Evolutionary conservation across 2,329 filamentous ascomycete species (phyloP).

Genomic region (Fusarium duplospermum): DNA sequence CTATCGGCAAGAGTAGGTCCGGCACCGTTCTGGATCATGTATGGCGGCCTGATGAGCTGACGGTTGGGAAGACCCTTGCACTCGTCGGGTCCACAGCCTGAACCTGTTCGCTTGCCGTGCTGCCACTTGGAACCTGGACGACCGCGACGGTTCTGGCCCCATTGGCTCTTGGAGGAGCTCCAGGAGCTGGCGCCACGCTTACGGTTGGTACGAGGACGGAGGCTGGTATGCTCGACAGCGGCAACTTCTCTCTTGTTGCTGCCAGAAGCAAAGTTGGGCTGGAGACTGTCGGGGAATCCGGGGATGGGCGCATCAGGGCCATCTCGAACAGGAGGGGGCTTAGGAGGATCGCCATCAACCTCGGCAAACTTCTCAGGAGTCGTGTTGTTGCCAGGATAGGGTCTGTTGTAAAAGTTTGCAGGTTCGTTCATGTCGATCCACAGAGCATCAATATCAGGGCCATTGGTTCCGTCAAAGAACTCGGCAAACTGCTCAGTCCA

Average conservation of each 20-base stretch:
- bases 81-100: conserved; percentile 34
- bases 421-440: conserved; percentile 77
- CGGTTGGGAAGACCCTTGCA: conserved; percentile 42
- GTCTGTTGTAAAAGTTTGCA: conserved; percentile 48
- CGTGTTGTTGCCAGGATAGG: conserved; percentile 53
- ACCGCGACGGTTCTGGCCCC: conserved; percentile 27
- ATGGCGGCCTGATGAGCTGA: conserved; percentile 37
- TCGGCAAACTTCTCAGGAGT: conserved; percentile 50
- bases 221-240: not conserved
- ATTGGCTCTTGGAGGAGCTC: conserved; percentile 17
- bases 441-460: conserved; percentile 79
- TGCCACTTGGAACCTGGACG: conserved; percentile 28
- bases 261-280: conserved; percentile 25
- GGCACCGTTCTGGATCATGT: conserved; percentile 44
- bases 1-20: conserved; percentile 39
- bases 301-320: conserved; percentile 39
- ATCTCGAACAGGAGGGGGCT: conserved; percentile 69
- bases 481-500: conserved; percentile 75
- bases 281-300: conserved; percentile 40
- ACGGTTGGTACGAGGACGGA: not conserved
- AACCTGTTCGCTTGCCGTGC: conserved; percentile 34
- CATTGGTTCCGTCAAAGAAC: conserved; percentile 72
- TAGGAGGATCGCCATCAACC: conserved; percentile 64
- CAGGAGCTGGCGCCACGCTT: conserved; percentile 25
- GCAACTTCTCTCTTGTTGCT: not conserved